Evolutionary conservation across 352 stramenopile species (phyloP), one percentile per base, ranked within the genome.

Genomic region (Halophytophthora batemanensis): DNA sequence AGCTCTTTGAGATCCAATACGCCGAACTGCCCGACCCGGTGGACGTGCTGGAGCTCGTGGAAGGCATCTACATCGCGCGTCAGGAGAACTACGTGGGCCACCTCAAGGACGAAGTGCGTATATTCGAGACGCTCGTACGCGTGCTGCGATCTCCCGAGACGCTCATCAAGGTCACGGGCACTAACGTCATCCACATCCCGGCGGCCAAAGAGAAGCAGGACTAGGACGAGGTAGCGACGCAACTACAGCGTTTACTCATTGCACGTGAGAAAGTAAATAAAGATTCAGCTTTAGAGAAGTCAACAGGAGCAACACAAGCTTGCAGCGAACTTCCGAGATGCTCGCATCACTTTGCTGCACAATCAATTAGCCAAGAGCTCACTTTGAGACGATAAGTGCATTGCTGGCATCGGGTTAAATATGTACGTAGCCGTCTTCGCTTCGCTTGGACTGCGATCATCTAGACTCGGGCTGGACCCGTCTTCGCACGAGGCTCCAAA

Each of bases 31-130:
- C 85, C 0, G 84, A 93, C 38, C 83, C 85, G 0, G 74, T 88
- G 14, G 82, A 93, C 43, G 76, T 95, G 35, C 58, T 95, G 31
- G 85, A 95, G 62, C 74, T 95, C 29, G 77, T 93, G 8, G 82
- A 95, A 56, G 85, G 85, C 18, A 90, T 95, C 47, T 95, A 95
- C 65, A 93, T 95, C 36, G 85, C 83, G 31, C 69, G 85, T 21
- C 61, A 80, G 8, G 82, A 93, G 55, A 71, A 84, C 7, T 95
- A 95, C 42, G 77, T 95, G 19, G 85, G 85, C 5, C 85, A 95
- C 59, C 43, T 95, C 15, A 93, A 93, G 45, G 85, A 95, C 50
- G 85, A 95, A 71, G 79, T 93, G 3, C 73, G 83, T 5, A 85
- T 95, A 41, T 95, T 95, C 52, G 85, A 95, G 62, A 94, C 83